Conservation (phyloP, 1,284 basidiomycete species). For the Melampsora medusae region DNA sequence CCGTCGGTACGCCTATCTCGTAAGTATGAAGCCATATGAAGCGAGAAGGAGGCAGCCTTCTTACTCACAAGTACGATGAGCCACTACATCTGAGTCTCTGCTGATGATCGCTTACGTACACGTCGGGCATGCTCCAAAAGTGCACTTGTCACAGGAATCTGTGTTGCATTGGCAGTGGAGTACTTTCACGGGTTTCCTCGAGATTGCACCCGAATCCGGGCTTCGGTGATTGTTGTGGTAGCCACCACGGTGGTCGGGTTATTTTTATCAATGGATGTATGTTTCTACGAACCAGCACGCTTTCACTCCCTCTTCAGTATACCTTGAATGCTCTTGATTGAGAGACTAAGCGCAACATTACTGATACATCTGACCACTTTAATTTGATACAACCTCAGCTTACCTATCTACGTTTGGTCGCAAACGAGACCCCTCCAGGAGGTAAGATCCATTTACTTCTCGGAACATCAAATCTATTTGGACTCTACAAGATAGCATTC, state of each 20-base stretch:
- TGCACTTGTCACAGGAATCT: constrained; percentile 38
- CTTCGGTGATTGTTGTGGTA: constrained; percentile 41
- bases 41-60: background rate
- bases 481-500: too few relatives aligned
- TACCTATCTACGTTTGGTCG: constrained; percentile 23
- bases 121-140: background rate
- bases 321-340: too few relatives aligned
- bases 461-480: background rate
- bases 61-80: too few relatives aligned
- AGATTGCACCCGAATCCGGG: constrained; percentile 31
- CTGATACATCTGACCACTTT: background rate
- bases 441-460: constrained; percentile 6
- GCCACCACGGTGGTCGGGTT: constrained; percentile 35
- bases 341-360: too few relatives aligned
- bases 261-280: constrained; percentile 39
- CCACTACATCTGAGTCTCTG: too few relatives aligned
- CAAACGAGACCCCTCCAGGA: constrained; percentile 31
- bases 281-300: background rate
- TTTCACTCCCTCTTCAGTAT: background rate
- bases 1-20: constrained; percentile 43
- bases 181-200: constrained; percentile 43
- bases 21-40: constrained; percentile 1
- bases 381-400: background rate
- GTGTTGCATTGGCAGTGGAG: constrained; percentile 36
- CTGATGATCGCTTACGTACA: too few relatives aligned